These are phyloP conservation scores for Brasilioporus rufonigricans DNA, from an alignment of 768 basidiomycete species.

Conservation along the genomic window DNA sequence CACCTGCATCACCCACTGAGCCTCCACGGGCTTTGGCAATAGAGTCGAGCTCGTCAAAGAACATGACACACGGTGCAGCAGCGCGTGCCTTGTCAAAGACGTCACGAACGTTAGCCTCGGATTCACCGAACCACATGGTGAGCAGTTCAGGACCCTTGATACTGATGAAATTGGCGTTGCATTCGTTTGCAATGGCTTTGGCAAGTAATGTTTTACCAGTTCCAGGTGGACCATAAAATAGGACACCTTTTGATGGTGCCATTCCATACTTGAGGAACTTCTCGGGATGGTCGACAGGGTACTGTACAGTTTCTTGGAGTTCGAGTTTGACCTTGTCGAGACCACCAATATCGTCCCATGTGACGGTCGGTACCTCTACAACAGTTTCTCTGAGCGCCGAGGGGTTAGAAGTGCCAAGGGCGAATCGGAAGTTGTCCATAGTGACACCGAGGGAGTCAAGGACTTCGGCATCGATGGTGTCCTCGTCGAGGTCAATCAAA, in stretches of 20 bases:
- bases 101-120: constrained; percentile 98
- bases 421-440: constrained; percentile 99
- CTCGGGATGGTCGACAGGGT: constrained; percentile 99
- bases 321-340: constrained; percentile 99
- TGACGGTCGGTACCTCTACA: constrained; percentile 97
- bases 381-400: constrained; percentile 99
- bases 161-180: constrained; percentile 99
- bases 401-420: constrained; percentile 95
- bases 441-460: constrained; percentile 98
- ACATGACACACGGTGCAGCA: constrained; percentile 99
- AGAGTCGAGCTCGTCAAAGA: constrained; percentile 99
- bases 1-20: constrained; percentile 84
- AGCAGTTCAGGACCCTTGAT: constrained; percentile 99
- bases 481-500: constrained; percentile 91
- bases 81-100: constrained; percentile 99
- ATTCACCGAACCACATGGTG: constrained; percentile 99
- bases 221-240: constrained; percentile 99
- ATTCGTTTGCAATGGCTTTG: constrained; percentile 99
- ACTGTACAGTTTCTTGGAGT: constrained; percentile 98
- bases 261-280: constrained; percentile 99
- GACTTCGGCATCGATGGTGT: constrained; percentile 99
- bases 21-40: constrained; percentile 96
- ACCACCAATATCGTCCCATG: constrained; percentile 99
- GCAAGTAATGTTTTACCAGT: constrained; percentile 99
- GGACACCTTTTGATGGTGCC: constrained; percentile 98